phyloP scores from a whole-genome alignment of 768 basidiomycete species.

The Suillus bovinus region DNA sequence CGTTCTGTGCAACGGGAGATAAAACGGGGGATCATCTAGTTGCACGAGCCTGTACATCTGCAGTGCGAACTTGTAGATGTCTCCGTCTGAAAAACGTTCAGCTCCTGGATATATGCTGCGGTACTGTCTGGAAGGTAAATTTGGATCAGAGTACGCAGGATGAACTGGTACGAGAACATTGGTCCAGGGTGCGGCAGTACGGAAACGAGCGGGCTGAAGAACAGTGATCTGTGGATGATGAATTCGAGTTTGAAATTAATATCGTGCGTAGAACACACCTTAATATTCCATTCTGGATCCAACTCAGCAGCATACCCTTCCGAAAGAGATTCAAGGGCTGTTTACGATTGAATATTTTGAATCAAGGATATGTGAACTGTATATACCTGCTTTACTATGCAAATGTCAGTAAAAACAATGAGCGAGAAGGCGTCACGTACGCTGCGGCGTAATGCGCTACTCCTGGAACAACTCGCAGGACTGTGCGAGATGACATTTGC shows the following conservation, averaged over 20 bases:
- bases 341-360: background rate
- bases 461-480: slow-evolving; percentile 23
- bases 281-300: slow-evolving; percentile 50
- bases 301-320: slow-evolving; percentile 41
- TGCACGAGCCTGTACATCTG: slow-evolving; percentile 18
- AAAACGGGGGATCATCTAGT: slow-evolving; percentile 28
- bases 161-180: slow-evolving; percentile 16
- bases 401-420: slow-evolving; percentile 6
- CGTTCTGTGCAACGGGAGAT: slow-evolving; percentile 25
- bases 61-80: slow-evolving; percentile 25
- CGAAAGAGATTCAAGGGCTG: slow-evolving; percentile 41
- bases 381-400: slow-evolving; percentile 28
- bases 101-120: slow-evolving; percentile 17
- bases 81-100: slow-evolving; percentile 15
- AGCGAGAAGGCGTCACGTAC: slow-evolving; percentile 18
- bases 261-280: slow-evolving; percentile 28
- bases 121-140: slow-evolving; percentile 18
- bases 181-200: slow-evolving; percentile 14
- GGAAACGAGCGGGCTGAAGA: slow-evolving; percentile 26
- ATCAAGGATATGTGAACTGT: background rate
- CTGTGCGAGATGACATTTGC: slow-evolving; percentile 34
- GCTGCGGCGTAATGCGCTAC: slow-evolving; percentile 26
- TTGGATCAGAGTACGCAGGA: slow-evolving; percentile 20
- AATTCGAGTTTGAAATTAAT: background rate
- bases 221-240: slow-evolving; percentile 21